Percentiles rank a stretch among this genome's conserved stretches.
Conservation (phyloP, 2,329 filamentous ascomycete species). For the Monosporascus ibericus region DNA sequence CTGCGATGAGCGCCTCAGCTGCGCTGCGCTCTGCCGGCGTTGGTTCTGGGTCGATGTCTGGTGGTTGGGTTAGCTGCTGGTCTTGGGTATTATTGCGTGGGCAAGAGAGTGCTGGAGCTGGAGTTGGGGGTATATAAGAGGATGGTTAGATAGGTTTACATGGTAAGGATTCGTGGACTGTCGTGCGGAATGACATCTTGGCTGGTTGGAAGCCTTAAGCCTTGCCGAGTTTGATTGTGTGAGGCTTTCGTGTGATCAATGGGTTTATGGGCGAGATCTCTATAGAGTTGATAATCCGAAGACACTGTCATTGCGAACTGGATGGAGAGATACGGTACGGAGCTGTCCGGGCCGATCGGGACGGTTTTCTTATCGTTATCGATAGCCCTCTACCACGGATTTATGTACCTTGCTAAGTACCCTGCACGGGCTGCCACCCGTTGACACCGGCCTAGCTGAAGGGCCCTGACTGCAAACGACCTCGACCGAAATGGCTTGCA, state of each 20-base stretch:
- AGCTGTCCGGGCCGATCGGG: background rate
- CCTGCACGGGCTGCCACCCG: background rate
- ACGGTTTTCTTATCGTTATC: background rate
- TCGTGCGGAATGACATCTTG: slow-evolving; percentile 59
- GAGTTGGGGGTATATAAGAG: background rate
- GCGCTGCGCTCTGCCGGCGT: slow-evolving; percentile 55
- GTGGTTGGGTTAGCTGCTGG: slow-evolving; percentile 1
- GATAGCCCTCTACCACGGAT: background rate
- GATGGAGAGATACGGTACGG: no score
- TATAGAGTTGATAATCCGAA: no score
- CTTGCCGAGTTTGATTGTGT: background rate
- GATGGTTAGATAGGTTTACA: slow-evolving; percentile 46
- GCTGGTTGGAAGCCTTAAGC: background rate
- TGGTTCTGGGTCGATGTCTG: slow-evolving; percentile 77
- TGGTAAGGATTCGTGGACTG: slow-evolving; percentile 73
- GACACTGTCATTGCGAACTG: no score
- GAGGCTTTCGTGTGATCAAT: no score
- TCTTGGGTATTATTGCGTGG: background rate
- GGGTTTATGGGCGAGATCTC: no score
- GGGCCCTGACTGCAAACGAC: background rate
- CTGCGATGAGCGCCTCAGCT: slow-evolving; percentile 63
- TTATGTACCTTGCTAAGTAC: background rate
- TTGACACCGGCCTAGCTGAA: background rate
- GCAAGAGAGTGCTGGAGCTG: background rate
- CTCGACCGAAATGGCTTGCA: no score